These are phyloP conservation scores for Starmerella khaoyaiensis DNA, from an alignment of 805 yeast species.

Conservation along the genomic window DNA sequence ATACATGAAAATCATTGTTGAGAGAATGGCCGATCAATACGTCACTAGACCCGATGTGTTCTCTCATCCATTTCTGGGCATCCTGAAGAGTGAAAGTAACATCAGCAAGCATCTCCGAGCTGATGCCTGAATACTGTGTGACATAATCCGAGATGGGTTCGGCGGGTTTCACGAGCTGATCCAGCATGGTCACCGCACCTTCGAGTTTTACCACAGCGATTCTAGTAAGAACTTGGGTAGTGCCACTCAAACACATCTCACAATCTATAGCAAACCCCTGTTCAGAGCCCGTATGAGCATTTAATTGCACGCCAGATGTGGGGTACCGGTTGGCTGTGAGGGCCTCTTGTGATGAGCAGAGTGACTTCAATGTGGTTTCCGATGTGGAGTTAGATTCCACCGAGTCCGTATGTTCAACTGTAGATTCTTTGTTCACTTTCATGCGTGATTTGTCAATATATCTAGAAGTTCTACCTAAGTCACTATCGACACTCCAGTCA, in stretches of 20 bases:
- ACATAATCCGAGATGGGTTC: slow-evolving; percentile 65
- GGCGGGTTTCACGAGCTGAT: slow-evolving; percentile 71
- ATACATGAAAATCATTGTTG: slow-evolving; percentile 63
- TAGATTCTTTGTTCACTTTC: background rate
- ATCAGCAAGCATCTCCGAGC: slow-evolving; percentile 47
- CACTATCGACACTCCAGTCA: slow-evolving; percentile 1
- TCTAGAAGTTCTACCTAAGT: background rate
- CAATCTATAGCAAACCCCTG: slow-evolving; percentile 74
- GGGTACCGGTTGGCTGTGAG: slow-evolving; percentile 12
- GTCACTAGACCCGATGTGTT: slow-evolving; percentile 42
- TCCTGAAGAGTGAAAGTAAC: slow-evolving; percentile 57
- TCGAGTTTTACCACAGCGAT: slow-evolving; percentile 43
- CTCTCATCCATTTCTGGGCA: slow-evolving; percentile 46
- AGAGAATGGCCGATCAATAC: slow-evolving; percentile 80
- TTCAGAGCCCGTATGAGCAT: slow-evolving; percentile 4
- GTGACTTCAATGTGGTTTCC: slow-evolving; percentile 30
- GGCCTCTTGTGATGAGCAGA: slow-evolving; percentile 25
- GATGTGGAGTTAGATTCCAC: too few species aligned
- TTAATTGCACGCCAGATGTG: slow-evolving; percentile 7
- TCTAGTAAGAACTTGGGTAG: slow-evolving; percentile 60
- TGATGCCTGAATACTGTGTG: slow-evolving; percentile 78
- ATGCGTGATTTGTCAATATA: background rate
- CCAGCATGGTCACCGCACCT: slow-evolving; percentile 43
- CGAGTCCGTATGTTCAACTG: background rate
- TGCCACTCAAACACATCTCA: slow-evolving; percentile 68